Evolutionary conservation across 2,329 filamentous ascomycete genomes (phyloP).

Genomic region (Neonectria faginata): DNA sequence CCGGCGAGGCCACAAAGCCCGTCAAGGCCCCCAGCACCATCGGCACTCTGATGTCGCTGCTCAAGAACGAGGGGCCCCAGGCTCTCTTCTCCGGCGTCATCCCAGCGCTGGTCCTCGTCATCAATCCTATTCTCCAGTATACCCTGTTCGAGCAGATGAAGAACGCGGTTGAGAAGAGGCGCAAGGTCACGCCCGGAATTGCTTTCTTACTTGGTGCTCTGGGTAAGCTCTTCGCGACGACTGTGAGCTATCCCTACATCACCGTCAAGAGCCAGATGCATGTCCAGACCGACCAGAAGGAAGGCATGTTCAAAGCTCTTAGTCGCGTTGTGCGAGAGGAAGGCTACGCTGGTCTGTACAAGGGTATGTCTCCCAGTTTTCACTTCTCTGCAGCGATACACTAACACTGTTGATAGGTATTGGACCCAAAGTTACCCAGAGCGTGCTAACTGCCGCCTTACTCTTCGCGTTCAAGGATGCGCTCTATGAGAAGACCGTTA

Average conservation of each 20-base stretch:
- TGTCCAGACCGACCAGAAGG: conserved; percentile 83
- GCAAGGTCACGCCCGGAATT: conserved; percentile 82
- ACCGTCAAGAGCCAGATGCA: conserved; percentile 99
- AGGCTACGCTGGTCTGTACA: conserved; percentile 92
- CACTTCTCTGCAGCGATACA: not conserved
- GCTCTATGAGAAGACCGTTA: conserved; percentile 85
- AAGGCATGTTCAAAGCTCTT: conserved; percentile 83
- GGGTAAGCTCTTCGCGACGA: conserved; percentile 93
- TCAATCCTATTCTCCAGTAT: conserved; percentile 98
- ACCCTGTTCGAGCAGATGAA: conserved; percentile 99
- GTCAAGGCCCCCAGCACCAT: conserved; percentile 77
- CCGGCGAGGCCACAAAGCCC: conserved; percentile 51
- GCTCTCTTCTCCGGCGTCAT: conserved; percentile 93
- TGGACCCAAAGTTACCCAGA: conserved; percentile 95
- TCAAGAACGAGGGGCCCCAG: conserved; percentile 84
- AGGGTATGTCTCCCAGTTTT: conserved; percentile 69
- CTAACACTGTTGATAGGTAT: conserved; percentile 71
- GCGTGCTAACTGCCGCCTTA: conserved; percentile 94
- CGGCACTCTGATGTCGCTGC: conserved; percentile 81
- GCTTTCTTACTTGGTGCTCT: conserved; percentile 93
- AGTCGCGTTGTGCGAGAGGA: conserved; percentile 86
- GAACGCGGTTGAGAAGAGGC: conserved; percentile 81
- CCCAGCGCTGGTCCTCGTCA: conserved; percentile 91
- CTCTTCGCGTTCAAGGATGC: conserved; percentile 98
- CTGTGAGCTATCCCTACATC: conserved; percentile 97